Evolutionary conservation across 2,329 filamentous ascomycete genomes (phyloP).

Genomic region (Claviceps humidiphila): DNA sequence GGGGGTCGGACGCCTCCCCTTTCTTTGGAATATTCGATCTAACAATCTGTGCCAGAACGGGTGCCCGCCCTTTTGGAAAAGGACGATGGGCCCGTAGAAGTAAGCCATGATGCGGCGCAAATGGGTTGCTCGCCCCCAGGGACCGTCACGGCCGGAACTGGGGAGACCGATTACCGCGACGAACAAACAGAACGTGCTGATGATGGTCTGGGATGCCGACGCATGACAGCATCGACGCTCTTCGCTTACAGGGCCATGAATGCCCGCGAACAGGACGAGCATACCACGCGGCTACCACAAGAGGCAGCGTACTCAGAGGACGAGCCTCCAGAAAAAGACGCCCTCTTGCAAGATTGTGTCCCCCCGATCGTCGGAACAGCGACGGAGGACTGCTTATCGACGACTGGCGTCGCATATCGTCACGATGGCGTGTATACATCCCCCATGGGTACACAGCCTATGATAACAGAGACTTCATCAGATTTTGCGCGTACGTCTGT

Average conservation of each 20-base stretch:
- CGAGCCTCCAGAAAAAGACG: neutral
- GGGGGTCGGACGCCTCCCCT: no score
- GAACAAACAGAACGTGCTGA: neutral
- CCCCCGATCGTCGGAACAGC: neutral
- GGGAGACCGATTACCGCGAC: neutral
- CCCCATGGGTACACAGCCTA: neutral
- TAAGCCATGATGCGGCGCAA: neutral
- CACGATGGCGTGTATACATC: neutral
- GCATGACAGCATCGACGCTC: slow-evolving; percentile 14
- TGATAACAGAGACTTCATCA: no score
- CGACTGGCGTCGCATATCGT: neutral
- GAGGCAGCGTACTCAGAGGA: neutral
- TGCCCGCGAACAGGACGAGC: neutral
- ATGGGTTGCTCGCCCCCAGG: neutral
- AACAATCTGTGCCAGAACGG: neutral
- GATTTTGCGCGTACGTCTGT: neutral
- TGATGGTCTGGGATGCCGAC: slow-evolving; percentile 8
- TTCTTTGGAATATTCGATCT: neutral
- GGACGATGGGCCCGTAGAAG: neutral
- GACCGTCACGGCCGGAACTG: neutral
- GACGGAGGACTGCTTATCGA: neutral
- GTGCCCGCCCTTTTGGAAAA: neutral
- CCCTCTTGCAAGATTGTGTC: neutral
- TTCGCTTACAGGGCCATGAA: slow-evolving; percentile 21
- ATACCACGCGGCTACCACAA: slow-evolving; percentile 7